Evolutionary conservation across 1,284 basidiomycete genomes (phyloP).

Genomic region (Polyporus tsugae): DNA sequence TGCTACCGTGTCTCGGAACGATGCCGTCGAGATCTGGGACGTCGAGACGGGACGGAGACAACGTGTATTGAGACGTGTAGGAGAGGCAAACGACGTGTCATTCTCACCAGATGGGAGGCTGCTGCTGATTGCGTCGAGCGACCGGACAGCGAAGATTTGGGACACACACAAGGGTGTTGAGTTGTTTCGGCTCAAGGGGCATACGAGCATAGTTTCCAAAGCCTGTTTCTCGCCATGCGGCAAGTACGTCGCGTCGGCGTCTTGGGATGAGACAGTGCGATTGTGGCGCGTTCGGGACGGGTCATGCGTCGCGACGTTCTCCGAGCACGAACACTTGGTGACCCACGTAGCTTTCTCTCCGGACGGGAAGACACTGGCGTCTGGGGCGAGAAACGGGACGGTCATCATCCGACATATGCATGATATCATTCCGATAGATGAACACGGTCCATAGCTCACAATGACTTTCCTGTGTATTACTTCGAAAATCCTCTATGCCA

Average conservation of each 20-base stretch:
- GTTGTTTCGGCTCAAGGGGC: neutral
- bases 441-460: neutral
- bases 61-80: neutral
- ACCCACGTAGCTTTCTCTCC: constrained; percentile 1
- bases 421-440: neutral
- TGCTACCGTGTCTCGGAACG: neutral
- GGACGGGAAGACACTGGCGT: constrained; percentile 6
- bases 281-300: neutral
- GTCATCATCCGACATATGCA: neutral
- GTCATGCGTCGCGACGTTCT: constrained; percentile 10
- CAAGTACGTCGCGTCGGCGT: constrained; percentile 3
- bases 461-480: too few species aligned
- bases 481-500: too few species aligned
- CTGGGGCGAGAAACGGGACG: constrained; percentile 1
- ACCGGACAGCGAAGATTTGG: neutral
- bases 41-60: neutral
- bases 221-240: constrained; percentile 5
- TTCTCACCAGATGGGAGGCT: neutral
- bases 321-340: neutral
- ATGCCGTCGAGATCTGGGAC: neutral
- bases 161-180: neutral
- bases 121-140: neutral
- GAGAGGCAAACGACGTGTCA: neutral
- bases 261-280: neutral
- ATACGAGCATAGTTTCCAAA: neutral